Evolutionary conservation across 306 rosid genomes (phyloP).

Genomic region (Prunus mira): DNA sequence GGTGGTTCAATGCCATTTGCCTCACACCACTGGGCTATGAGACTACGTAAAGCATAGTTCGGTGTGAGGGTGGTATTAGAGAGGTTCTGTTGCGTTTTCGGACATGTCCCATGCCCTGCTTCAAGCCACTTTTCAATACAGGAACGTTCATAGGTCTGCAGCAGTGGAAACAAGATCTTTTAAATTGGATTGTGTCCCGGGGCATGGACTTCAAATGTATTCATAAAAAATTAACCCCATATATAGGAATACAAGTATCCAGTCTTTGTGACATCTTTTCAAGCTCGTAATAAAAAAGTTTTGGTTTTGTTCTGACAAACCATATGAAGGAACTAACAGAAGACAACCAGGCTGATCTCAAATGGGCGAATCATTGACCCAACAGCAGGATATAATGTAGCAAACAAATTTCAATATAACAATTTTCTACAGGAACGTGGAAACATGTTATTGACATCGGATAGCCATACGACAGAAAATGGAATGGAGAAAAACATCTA

Average conservation of each 20-base stretch:
- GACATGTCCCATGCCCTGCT: conserved; percentile 86
- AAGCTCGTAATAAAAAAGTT: not conserved
- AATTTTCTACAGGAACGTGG: conserved; percentile 1
- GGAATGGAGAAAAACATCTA: not conserved
- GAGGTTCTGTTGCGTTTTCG: conserved; percentile 85
- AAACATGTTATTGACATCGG: not conserved
- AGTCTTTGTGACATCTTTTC: conserved; percentile 14
- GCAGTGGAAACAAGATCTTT: conserved; percentile 24
- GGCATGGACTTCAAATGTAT: conserved; percentile 14
- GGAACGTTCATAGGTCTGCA: conserved; percentile 94
- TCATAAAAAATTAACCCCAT: conserved; percentile 11
- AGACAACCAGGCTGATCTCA: not conserved
- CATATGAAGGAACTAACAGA: conserved; percentile 9
- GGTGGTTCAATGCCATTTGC: conserved; percentile 93
- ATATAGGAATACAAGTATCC: conserved; percentile 5
- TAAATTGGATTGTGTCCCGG: conserved; percentile 15
- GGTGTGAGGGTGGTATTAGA: conserved; percentile 80
- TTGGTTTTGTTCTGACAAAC: not conserved
- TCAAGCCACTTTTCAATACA: conserved; percentile 96
- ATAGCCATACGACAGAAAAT: not conserved
- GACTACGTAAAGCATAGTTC: conserved; percentile 85
- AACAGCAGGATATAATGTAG: conserved; percentile 11
- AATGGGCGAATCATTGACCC: not conserved
- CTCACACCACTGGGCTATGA: conserved; percentile 98
- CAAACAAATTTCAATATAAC: conserved; percentile 24